Percentiles rank a stretch among this genome's conserved stretches.
These are phyloP conservation scores for Eucalyptus marginata DNA, from an alignment of 345 rosid genomes.

Conservation along the genomic window DNA sequence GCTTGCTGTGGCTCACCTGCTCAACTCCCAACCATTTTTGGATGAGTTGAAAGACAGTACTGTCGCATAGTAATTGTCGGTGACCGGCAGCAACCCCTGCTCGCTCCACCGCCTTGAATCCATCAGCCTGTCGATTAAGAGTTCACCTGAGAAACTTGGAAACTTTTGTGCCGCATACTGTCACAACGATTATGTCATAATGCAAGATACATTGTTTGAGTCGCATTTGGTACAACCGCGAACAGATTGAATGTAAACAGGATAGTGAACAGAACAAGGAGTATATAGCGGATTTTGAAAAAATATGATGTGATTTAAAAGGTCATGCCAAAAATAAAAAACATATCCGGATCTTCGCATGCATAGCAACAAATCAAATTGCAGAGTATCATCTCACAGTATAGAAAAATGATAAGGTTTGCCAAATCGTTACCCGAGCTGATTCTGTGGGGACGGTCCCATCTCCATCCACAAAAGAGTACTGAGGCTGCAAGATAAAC, in stretches of 20 bases:
- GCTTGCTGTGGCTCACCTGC: slow-evolving; percentile 16
- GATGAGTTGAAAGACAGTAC: slow-evolving; percentile 39
- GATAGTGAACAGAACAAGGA: neutral
- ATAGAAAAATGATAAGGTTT: neutral
- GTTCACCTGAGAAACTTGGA: neutral
- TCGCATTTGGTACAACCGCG: neutral
- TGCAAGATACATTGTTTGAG: neutral
- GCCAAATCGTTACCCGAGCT: slow-evolving; percentile 31
- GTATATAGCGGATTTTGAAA: neutral
- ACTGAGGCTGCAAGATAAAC: slow-evolving; percentile 44
- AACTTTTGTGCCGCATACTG: neutral
- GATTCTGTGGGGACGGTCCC: slow-evolving; percentile 93
- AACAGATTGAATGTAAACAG: neutral
- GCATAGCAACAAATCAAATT: neutral
- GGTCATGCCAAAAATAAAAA: neutral
- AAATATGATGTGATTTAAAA: neutral
- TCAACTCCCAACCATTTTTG: slow-evolving; percentile 66
- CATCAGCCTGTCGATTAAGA: slow-evolving; percentile 38
- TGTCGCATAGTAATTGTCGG: slow-evolving; percentile 43
- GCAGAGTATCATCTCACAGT: neutral
- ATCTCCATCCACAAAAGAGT: slow-evolving; percentile 81
- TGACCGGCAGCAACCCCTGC: slow-evolving; percentile 53
- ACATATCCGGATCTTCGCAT: neutral
- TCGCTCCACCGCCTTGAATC: slow-evolving; percentile 48
- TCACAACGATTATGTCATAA: neutral